Evolutionary conservation across 495 filamentous ascomycete genomes (phyloP).

Genomic region (Penicillium odoratum): DNA sequence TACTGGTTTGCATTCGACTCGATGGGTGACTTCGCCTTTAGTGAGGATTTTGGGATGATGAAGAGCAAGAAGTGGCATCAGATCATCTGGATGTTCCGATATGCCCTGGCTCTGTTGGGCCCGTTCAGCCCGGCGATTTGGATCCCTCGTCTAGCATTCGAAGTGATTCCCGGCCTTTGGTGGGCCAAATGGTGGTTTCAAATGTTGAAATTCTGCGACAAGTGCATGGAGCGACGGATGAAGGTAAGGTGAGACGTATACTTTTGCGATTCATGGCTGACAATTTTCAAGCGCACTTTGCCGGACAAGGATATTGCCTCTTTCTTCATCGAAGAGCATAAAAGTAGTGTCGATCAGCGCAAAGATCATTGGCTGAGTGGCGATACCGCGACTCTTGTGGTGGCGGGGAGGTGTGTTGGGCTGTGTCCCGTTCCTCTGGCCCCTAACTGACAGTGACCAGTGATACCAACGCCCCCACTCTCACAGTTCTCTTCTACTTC

Average conservation of each 20-base stretch:
- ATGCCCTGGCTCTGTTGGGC: conserved; percentile 22
- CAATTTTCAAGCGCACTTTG: background rate
- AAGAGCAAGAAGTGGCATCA: conserved; percentile 22
- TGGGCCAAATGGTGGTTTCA: conserved; percentile 17
- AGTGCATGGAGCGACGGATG: conserved; percentile 35
- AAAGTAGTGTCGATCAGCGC: conserved; percentile 19
- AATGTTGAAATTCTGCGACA: conserved; percentile 23
- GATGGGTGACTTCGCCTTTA: conserved; percentile 41
- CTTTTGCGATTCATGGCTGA: background rate
- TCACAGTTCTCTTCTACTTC: conserved; percentile 20
- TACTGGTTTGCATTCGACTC: conserved; percentile 24
- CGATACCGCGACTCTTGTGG: conserved; percentile 22
- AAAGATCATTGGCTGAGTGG: conserved; percentile 15
- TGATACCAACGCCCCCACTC: conserved; percentile 18
- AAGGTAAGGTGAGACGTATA: background rate
- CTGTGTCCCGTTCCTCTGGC: background rate
- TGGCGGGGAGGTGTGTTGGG: conserved; percentile 20
- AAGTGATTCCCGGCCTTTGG: conserved; percentile 15
- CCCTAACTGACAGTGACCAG: background rate
- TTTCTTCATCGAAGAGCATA: conserved; percentile 26
- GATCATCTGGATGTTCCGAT: conserved; percentile 14
- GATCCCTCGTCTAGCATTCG: conserved; percentile 34
- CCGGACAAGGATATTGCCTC: conserved; percentile 25
- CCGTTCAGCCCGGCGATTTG: conserved; percentile 35
- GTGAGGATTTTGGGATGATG: conserved; percentile 42